Base-by-base conservation (phyloP, 2,329 filamentous ascomycete genomes). In the Ophiostoma ips region DNA sequence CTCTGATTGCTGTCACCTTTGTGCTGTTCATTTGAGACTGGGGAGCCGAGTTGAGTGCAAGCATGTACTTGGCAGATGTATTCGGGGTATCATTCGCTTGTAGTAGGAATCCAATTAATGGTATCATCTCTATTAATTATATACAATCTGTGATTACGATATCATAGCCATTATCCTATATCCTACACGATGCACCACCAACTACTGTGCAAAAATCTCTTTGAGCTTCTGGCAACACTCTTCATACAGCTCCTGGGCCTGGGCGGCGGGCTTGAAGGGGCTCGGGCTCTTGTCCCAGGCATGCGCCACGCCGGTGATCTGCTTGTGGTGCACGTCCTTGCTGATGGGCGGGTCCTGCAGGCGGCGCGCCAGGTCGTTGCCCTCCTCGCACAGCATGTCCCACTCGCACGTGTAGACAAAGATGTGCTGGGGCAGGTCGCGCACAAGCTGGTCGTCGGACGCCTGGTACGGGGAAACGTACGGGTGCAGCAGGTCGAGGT, bases 201-300 rank as follows among this genome's bases (percentile, higher is more conserved):
- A 8, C 18, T 33, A 24, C 16, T 16, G 31, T 16, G 18, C 18
- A 48, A 53, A 53, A 3, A 34, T 30, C 8, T 28, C 38, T 4
- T 45, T 45, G 3, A 53, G 46, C 40, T 24, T 21, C 31, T 41
- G 28, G n/a, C 75, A 77, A 44, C 75, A 77, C 54, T 72, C 66
- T 36, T 65, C 56, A 58, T 81, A 81, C 52, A 78, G 64, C 49
- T 69, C 65, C 56, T 72, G 64, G n/a, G 74, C 70, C 21, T 71
- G 70, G 1, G 66, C 65, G 3, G 71, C 71, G 33, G 71, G 71
- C 50, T 68, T 70, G 21, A 76, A 60, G 5, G 77, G 78, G 58
- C 80, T 81, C 0, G 79, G 77, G 28, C 73, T 73, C 63, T 83
- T 84, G 58, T 84, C 80, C 72, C 80, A 84, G 0, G 72, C 79